A percentile compares a stretch with the other conserved stretches of the same genome.
phyloP scores from a whole-genome alignment of 106 monocot species.

The Allium sativum region DNA sequence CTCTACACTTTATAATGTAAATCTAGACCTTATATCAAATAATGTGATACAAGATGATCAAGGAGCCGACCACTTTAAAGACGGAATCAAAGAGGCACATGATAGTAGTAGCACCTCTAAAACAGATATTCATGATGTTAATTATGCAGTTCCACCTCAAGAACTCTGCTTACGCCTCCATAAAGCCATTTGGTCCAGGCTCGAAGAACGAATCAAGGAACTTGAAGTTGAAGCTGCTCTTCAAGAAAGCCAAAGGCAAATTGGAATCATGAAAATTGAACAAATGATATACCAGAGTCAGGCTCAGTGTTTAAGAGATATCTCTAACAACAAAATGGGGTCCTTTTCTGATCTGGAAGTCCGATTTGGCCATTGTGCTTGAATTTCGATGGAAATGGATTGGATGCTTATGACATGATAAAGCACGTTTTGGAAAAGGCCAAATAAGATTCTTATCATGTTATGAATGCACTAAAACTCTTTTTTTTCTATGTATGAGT shows the following conservation, averaged over 20 bases:
- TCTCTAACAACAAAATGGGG: constrained; percentile 20
- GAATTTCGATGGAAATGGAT: constrained; percentile 35
- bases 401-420: constrained; percentile 45
- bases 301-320: background rate
- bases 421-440: constrained; percentile 46
- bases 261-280: constrained; percentile 21
- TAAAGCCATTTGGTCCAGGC: constrained; percentile 24
- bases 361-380: constrained; percentile 23
- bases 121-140: constrained; percentile 4
- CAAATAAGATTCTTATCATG: constrained; percentile 32
- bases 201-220: constrained; percentile 41
- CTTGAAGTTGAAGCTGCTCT: constrained; percentile 49
- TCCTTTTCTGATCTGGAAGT: constrained; percentile 21
- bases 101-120: constrained; percentile 6
- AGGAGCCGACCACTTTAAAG: no score
- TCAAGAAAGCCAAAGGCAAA: constrained; percentile 17
- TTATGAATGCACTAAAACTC: constrained; percentile 40
- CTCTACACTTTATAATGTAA: no score
- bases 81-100: background rate
- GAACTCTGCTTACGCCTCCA: constrained; percentile 53
- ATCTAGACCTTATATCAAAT: no score
- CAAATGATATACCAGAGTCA: background rate
- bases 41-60: no score
- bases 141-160: constrained; percentile 51
- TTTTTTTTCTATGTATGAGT: constrained; percentile 27